phyloP scores from a whole-genome alignment of 306 rosid species.

The Lathyrus tuberosus region DNA sequence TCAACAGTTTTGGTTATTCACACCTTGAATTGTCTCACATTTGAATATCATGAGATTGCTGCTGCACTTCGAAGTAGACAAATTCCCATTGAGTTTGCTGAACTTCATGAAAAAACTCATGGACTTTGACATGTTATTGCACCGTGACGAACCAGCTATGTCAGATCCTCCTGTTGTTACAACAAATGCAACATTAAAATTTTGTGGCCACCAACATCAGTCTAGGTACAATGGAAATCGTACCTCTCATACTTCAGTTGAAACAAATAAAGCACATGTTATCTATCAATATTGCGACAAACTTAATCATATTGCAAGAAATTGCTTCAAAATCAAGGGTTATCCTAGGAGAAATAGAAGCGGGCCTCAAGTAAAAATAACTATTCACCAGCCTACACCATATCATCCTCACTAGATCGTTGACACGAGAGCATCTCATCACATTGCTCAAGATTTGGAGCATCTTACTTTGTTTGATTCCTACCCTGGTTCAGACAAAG shows the following conservation, averaged over 20 bases:
- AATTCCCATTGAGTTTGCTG: neutral
- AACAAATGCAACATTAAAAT: too few relatives aligned
- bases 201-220: too few relatives aligned
- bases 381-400: neutral
- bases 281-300: neutral
- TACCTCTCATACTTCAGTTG: too few relatives aligned
- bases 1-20: neutral
- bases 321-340: neutral
- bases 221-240: too few relatives aligned
- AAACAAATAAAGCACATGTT: too few relatives aligned
- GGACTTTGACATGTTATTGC: neutral
- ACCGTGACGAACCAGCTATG: neutral
- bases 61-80: neutral
- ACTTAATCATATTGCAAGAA: neutral
- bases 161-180: neutral
- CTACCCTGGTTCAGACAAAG: neutral
- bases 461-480: neutral
- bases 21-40: neutral
- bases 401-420: neutral
- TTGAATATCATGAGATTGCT: neutral
- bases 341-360: neutral
- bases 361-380: neutral
- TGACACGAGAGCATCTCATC: neutral
- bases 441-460: neutral
- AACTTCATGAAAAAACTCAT: neutral